Base-by-base conservation (phyloP, 202 grass and related monocot genomes). In the Schoenoplectus triqueter region DNA sequence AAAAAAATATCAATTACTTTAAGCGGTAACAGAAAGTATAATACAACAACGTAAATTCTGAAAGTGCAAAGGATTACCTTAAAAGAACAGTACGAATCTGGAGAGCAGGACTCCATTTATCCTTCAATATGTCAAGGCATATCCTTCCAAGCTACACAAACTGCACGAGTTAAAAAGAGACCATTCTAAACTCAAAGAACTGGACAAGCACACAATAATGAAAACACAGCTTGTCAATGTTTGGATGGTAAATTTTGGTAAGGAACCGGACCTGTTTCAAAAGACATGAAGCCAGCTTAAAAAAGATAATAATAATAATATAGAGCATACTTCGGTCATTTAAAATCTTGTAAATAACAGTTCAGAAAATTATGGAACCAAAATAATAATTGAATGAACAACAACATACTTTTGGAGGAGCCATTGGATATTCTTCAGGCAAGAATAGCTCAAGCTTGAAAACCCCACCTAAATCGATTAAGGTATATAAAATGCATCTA, bases 51-150 rank as follows among this genome's bases (percentile, higher is more conserved):
- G 57, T 31, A 77, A 78, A 18, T 66, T 56, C 63, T 22, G 3
- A 65, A 77, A 87, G 15, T 40, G 82, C 40, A 80, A 84, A 69
- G 14, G 31, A 47, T 89, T 83, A 97, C 95, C 95, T 94, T 84
- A 97, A 79, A 84, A 94, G 86, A 80, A 97, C 95, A 2, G 95
- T 97, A 85, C 90, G 90, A 76, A 97, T 97, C 83, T 94, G 95
- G 80, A 97, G 90, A 60, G 90, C 95, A 80, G 92, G 95, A 87
- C 95, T 97, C 95, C 95, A 97, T 73, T 94, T 97, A 59, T 97
- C 95, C 88, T 97, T 94, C 13, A 97, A 85, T 81, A 97, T 97
- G 85, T 97, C 95, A 92, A 97, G 95, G 69, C 95, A 97, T 88
- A 97, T 97, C 69, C 95, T 91, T 86, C 95, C 95, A 89, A 97